Percentiles rank a stretch among this genome's conserved stretches.
phyloP scores from a whole-genome alignment of 345 rosid genomes.

The Citrus australasica region DNA sequence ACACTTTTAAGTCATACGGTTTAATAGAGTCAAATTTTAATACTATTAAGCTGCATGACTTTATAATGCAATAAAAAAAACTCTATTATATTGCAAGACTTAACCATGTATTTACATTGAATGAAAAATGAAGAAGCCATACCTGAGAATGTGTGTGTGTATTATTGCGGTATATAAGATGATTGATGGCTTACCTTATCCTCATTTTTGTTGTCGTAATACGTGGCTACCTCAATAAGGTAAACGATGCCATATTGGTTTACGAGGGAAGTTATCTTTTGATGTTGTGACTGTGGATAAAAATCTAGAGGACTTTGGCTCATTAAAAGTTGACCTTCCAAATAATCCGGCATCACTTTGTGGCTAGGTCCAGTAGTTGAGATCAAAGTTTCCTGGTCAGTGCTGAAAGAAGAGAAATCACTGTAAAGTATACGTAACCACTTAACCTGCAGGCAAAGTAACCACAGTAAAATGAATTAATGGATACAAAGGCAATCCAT shows the following conservation, averaged over 20 bases:
- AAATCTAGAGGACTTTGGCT: constrained; percentile 34
- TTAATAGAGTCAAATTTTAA: no score
- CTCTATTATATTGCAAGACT: no score
- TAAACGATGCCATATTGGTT: constrained; percentile 38
- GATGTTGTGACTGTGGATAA: constrained; percentile 28
- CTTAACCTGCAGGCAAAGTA: constrained; percentile 30
- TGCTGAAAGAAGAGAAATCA: constrained; percentile 43
- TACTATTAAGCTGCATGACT: no score
- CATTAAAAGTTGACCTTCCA: constrained; percentile 54
- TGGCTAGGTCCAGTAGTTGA: constrained; percentile 30
- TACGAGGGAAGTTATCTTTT: constrained; percentile 32
- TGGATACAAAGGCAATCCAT: not conserved
- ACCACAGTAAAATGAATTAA: not conserved
- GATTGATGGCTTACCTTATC: not conserved
- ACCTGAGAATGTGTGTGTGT: no score
- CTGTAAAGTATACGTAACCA: constrained; percentile 48
- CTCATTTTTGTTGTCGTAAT: constrained; percentile 20
- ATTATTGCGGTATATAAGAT: no score
- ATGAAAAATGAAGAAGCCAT: no score
- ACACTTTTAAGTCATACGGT: no score
- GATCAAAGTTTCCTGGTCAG: constrained; percentile 48
- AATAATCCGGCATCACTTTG: constrained; percentile 23
- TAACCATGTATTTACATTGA: no score
- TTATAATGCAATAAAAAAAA: no score
- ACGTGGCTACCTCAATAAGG: constrained; percentile 41